Percentiles rank a stretch among this genome's conserved stretches.
Conservation (phyloP, 192 early-diverging fungal species). For the Coemansia sp. region DNA sequence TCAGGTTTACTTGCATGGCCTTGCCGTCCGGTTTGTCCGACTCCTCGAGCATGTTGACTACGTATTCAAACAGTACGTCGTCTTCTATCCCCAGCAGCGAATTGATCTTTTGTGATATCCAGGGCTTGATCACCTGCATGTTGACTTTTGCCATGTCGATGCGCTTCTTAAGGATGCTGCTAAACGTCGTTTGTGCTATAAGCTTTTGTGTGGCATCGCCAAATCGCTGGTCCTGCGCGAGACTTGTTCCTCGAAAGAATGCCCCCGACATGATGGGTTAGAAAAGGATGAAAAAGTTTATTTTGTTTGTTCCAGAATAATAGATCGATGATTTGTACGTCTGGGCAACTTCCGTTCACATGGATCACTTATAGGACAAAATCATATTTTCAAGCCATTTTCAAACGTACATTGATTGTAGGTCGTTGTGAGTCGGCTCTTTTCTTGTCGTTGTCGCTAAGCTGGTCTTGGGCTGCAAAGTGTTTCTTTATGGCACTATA, state of each 20-base stretch:
- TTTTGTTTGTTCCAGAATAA: too few relatives aligned
- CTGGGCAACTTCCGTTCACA: too few relatives aligned
- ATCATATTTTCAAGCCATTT: too few relatives aligned
- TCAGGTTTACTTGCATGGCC: constrained; percentile 90
- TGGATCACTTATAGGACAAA: too few relatives aligned
- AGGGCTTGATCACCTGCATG: constrained; percentile 79
- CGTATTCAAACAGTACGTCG: constrained; percentile 86
- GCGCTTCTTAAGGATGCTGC: constrained; percentile 25
- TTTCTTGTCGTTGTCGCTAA: too few relatives aligned
- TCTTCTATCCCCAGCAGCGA: constrained; percentile 88
- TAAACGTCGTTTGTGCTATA: constrained; percentile 17
- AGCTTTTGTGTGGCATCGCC: constrained; percentile 40
- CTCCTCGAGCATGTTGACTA: constrained; percentile 79
- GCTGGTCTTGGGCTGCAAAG: too few relatives aligned
- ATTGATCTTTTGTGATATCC: constrained; percentile 73
- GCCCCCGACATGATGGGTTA: constrained; percentile 21
- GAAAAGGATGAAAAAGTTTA: not conserved
- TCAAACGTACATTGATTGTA: too few relatives aligned
- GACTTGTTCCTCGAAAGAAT: constrained; percentile 40
- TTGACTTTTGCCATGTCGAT: constrained; percentile 85
- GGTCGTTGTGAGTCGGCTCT: too few relatives aligned
- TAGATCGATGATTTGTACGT: too few relatives aligned
- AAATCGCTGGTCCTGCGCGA: constrained; percentile 48
- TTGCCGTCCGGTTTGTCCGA: constrained; percentile 76
- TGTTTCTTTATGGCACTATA: too few relatives aligned